phyloP scores from a whole-genome alignment of 2,329 filamentous ascomycete species.

The Penicillium glabrum region DNA sequence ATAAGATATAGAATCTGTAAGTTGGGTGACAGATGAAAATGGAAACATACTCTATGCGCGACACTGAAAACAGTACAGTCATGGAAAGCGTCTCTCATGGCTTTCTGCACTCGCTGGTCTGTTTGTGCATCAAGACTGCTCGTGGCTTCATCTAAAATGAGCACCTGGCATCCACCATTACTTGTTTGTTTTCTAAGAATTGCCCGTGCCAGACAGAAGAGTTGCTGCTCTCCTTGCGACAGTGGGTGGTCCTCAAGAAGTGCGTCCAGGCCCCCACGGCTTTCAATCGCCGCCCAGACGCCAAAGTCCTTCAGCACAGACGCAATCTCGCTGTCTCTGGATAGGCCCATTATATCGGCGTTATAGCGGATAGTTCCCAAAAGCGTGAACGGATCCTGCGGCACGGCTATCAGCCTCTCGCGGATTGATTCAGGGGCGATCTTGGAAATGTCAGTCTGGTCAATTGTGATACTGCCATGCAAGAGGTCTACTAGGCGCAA shows the following conservation, averaged over 20 bases:
- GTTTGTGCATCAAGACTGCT: not conserved
- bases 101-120: not conserved
- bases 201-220: not conserved
- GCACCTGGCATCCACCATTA: not conserved
- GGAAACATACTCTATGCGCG: not conserved
- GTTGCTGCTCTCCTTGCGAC: not conserved
- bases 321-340: not conserved
- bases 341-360: not conserved
- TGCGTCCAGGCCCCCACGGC: not conserved
- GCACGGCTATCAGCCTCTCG: not conserved
- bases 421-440: not conserved
- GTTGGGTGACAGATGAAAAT: not conserved
- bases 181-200: not conserved
- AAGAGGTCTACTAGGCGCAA: not conserved
- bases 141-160: not conserved
- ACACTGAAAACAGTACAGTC: not conserved
- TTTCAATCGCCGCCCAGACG: not conserved
- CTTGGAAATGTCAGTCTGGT: not conserved
- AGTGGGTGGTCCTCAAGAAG: not conserved
- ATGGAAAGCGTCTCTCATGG: not conserved
- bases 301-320: not conserved
- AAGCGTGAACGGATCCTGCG: not conserved
- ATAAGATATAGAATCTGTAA: too few relatives aligned
- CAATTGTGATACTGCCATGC: not conserved
- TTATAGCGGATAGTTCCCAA: not conserved